A percentile compares a stretch with the other conserved stretches of the same genome.
Evolutionary conservation across 2,329 filamentous ascomycete genomes (phyloP).

Genomic region (Botryosphaeria agaves): DNA sequence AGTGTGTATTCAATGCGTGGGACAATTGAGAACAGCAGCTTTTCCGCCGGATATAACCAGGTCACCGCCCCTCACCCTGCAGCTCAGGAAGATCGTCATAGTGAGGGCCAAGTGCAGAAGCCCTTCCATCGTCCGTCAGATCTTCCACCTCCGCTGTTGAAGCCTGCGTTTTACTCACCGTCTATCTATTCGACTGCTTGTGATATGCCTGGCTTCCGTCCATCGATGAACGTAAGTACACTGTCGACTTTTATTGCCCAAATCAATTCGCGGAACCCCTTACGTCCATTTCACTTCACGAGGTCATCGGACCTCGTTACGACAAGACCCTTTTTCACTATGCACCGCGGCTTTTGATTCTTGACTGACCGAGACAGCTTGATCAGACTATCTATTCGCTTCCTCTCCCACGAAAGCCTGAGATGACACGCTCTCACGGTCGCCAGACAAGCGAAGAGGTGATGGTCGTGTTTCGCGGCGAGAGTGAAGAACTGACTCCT

Average conservation of each 20-base stretch:
- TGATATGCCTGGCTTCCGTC: background rate
- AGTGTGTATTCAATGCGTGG: conserved; percentile 4
- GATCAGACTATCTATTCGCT: background rate
- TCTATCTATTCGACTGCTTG: conserved; percentile 2
- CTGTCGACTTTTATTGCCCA: background rate
- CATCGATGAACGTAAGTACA: background rate
- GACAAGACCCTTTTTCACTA: background rate
- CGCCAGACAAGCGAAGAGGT: no score
- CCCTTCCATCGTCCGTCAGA: background rate
- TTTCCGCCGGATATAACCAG: background rate
- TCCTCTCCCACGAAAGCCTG: no score
- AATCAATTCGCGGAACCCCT: no score
- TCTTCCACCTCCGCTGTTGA: conserved; percentile 1
- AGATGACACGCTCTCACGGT: no score
- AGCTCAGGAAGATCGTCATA: background rate
- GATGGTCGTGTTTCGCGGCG: no score
- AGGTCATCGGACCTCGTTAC: background rate
- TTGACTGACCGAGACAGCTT: background rate
- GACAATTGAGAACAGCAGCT: conserved; percentile 1
- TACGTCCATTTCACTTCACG: background rate
- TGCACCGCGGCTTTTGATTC: background rate
- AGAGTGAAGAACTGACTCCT: no score
- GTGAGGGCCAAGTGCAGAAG: conserved; percentile 1
- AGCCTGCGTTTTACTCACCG: conserved; percentile 1
- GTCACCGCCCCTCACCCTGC: background rate